Conservation (phyloP, 495 filamentous ascomycete species). For the Penicillium mononematosum region DNA sequence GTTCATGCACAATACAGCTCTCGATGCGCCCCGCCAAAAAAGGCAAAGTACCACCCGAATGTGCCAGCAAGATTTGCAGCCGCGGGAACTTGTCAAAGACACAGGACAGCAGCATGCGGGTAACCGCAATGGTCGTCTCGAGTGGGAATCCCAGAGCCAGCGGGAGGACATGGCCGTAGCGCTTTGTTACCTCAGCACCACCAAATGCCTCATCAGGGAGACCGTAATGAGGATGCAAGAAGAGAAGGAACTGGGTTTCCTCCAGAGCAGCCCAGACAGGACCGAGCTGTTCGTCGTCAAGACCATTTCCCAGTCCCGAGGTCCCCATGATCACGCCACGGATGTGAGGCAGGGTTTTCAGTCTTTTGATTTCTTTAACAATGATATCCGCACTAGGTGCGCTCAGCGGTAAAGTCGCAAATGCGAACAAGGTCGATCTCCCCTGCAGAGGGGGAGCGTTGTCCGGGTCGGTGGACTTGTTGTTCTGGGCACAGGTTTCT, state of each 20-base stretch:
- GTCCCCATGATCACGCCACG: slow-evolving; percentile 88
- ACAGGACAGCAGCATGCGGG: slow-evolving; percentile 78
- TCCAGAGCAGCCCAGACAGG: slow-evolving; percentile 69
- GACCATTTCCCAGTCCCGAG: slow-evolving; percentile 71
- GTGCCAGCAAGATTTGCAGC: slow-evolving; percentile 77
- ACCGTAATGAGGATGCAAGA: slow-evolving; percentile 94
- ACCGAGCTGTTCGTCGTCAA: slow-evolving; percentile 75
- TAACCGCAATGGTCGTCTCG: slow-evolving; percentile 89
- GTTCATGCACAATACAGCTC: slow-evolving; percentile 83
- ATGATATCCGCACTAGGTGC: slow-evolving; percentile 60
- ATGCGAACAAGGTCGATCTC: slow-evolving; percentile 62
- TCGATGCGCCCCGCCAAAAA: slow-evolving; percentile 88
- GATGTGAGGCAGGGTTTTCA: slow-evolving; percentile 63
- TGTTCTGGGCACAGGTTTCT: slow-evolving; percentile 57
- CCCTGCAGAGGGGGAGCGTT: slow-evolving; percentile 19
- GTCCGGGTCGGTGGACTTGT: slow-evolving; percentile 43
- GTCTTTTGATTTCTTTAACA: slow-evolving; percentile 57
- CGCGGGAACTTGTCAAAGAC: slow-evolving; percentile 76
- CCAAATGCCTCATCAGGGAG: slow-evolving; percentile 79
- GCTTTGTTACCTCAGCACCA: slow-evolving; percentile 41
- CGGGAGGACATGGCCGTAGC: slow-evolving; percentile 87
- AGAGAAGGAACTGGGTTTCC: slow-evolving; percentile 61
- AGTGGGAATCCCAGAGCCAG: slow-evolving; percentile 87
- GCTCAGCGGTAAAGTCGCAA: slow-evolving; percentile 77
- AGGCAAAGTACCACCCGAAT: slow-evolving; percentile 84